Conservation (phyloP, 257 asterid species). For the Solanum ossicruentum region DNA sequence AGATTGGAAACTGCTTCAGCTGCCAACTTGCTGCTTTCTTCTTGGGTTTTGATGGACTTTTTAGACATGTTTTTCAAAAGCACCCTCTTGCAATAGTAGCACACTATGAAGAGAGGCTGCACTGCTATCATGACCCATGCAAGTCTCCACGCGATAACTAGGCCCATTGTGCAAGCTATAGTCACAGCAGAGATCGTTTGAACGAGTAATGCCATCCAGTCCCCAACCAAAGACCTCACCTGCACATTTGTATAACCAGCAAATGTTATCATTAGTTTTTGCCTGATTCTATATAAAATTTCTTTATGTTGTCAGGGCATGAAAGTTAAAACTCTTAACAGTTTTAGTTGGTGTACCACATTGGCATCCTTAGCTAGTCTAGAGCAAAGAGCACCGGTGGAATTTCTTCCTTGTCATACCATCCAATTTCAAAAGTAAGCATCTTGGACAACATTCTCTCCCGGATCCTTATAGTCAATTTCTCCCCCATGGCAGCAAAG, state of each 20-base stretch:
- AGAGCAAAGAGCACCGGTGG: constrained; percentile 26
- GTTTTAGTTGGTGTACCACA: constrained; percentile 33
- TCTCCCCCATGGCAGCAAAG: too few species aligned
- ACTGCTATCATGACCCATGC: constrained; percentile 70
- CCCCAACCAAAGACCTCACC: constrained; percentile 90
- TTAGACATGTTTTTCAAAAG: constrained; percentile 34
- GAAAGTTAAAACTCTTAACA: too few species aligned
- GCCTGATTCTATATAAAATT: too few species aligned
- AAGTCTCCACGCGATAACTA: constrained; percentile 46
- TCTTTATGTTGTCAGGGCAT: too few species aligned
- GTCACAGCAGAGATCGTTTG: constrained; percentile 60
- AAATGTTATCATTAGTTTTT: not conserved
- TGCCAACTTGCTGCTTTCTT: constrained; percentile 71
- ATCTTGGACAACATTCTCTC: too few species aligned
- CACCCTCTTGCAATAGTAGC: constrained; percentile 43
- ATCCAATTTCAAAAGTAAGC: too few species aligned
- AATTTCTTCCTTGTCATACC: too few species aligned
- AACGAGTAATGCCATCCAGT: constrained; percentile 56
- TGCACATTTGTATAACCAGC: not conserved
- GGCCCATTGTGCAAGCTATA: constrained; percentile 66
- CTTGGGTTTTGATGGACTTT: constrained; percentile 58
- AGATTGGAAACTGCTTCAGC: constrained; percentile 87
- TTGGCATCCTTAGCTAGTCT: constrained; percentile 84
- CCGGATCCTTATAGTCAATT: too few species aligned
- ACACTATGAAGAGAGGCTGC: constrained; percentile 55